These are phyloP conservation scores for Vigna hirtella DNA, from an alignment of 306 rosid species.

Conservation along the genomic window DNA sequence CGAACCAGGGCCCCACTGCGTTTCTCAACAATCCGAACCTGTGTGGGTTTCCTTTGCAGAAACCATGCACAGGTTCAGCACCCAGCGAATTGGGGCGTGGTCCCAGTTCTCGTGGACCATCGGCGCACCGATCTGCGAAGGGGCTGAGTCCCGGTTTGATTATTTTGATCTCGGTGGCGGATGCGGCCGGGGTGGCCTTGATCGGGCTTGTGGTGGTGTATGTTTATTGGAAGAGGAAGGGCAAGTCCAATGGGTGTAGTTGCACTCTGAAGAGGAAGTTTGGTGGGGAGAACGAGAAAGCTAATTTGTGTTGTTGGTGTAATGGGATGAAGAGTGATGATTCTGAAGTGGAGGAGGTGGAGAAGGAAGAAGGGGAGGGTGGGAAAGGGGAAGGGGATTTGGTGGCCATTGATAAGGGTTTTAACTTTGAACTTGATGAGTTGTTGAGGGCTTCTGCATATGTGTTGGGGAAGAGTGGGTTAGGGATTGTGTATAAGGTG, in stretches of 20 bases:
- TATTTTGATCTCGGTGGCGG: conserved; percentile 79
- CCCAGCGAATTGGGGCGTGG: conserved; percentile 48
- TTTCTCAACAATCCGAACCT: conserved; percentile 77
- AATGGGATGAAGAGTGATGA: conserved; percentile 68
- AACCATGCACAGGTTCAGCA: conserved; percentile 55
- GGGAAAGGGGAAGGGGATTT: conserved; percentile 74
- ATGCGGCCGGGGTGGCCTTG: conserved; percentile 81
- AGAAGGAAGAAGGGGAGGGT: conserved; percentile 45
- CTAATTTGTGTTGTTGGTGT: conserved; percentile 36
- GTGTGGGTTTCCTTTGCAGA: conserved; percentile 92
- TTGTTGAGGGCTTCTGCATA: conserved; percentile 92
- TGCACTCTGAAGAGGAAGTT: conserved; percentile 74
- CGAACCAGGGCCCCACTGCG: conserved; percentile 95
- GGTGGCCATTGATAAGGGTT: conserved; percentile 92
- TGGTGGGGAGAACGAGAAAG: conserved; percentile 58
- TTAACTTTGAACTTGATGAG: conserved; percentile 90
- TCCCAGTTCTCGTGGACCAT: conserved; percentile 46
- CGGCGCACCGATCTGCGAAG: conserved; percentile 40
- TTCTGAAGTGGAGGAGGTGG: conserved; percentile 74
- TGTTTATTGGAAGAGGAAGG: conserved; percentile 87
- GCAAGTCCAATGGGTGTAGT: conserved; percentile 74
- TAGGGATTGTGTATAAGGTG: conserved; percentile 97
- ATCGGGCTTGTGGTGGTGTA: conserved; percentile 76
- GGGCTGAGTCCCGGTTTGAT: conserved; percentile 82
- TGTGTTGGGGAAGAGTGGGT: conserved; percentile 94